phyloP scores from a whole-genome alignment of 179 eudicot species.

The Amaranthus tricolor region DNA sequence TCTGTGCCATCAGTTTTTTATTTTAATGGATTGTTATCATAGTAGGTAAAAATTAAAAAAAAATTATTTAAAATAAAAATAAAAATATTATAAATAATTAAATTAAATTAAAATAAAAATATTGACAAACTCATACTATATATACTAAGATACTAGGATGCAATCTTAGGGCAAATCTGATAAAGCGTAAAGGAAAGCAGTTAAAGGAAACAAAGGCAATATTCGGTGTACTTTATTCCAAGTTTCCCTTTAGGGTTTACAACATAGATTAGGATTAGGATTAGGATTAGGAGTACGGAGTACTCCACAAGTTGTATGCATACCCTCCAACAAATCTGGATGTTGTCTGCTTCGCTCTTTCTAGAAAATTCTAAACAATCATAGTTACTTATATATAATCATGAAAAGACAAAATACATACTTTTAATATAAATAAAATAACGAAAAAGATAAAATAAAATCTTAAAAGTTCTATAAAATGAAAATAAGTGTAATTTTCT shows the following conservation, averaged over 20 bases:
- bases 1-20: too few relatives aligned
- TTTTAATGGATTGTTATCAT: too few relatives aligned
- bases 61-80: too few relatives aligned
- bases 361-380: background rate
- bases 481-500: too few relatives aligned
- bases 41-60: too few relatives aligned
- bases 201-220: slow-evolving; percentile 26
- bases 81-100: too few relatives aligned
- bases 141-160: too few relatives aligned
- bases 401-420: background rate
- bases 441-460: background rate
- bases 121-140: too few relatives aligned
- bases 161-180: slow-evolving; percentile 10
- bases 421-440: background rate
- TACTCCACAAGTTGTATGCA: too few relatives aligned
- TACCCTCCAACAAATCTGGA: background rate
- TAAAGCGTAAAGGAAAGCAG: slow-evolving; percentile 7
- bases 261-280: background rate
- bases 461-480: background rate
- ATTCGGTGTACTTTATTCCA: slow-evolving; percentile 23
- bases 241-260: background rate
- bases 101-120: too few relatives aligned
- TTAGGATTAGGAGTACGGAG: background rate
- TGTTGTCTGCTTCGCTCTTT: background rate
- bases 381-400: background rate